phyloP scores from a whole-genome alignment of 192 early-diverging fungal genomes.

The Dissophora globulifera region DNA sequence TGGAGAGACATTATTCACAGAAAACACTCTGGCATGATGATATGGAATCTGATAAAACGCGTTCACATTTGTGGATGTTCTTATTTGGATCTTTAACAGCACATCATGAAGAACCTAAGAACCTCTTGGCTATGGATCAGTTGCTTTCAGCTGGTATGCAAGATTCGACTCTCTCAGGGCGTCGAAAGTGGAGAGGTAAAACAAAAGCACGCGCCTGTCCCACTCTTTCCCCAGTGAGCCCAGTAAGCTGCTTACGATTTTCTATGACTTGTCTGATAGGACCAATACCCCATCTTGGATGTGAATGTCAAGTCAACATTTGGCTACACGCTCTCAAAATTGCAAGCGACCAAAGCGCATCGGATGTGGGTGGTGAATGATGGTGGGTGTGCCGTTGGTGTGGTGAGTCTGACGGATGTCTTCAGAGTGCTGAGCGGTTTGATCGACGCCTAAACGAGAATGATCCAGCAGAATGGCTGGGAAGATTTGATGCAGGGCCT shows the following conservation, averaged over 20 bases:
- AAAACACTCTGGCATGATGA: too few species aligned
- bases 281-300: constrained; percentile 79
- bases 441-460: constrained; percentile 33
- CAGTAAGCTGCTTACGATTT: too few species aligned
- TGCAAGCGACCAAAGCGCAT: constrained; percentile 84
- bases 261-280: too few species aligned
- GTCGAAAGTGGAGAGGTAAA: constrained; percentile 46
- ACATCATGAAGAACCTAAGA: constrained; percentile 48
- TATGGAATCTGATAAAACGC: too few species aligned
- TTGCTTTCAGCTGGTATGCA: constrained; percentile 50
- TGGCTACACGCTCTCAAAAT: constrained; percentile 76
- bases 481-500: too few species aligned
- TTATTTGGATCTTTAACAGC: too few species aligned
- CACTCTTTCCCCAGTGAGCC: too few species aligned
- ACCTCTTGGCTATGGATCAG: constrained; percentile 50
- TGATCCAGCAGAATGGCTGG: too few species aligned
- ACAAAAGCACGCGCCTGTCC: not conserved
- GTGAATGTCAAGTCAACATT: constrained; percentile 77
- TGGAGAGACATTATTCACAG: too few species aligned
- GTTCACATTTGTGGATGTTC: too few species aligned
- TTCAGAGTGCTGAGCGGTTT: constrained; percentile 64
- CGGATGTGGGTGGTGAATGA: constrained; percentile 82
- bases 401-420: constrained; percentile 86
- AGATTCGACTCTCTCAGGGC: constrained; percentile 37
- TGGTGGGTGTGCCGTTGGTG: constrained; percentile 65